phyloP scores from a whole-genome alignment of 2,329 filamentous ascomycete genomes.

The Macrophomina tecta region DNA sequence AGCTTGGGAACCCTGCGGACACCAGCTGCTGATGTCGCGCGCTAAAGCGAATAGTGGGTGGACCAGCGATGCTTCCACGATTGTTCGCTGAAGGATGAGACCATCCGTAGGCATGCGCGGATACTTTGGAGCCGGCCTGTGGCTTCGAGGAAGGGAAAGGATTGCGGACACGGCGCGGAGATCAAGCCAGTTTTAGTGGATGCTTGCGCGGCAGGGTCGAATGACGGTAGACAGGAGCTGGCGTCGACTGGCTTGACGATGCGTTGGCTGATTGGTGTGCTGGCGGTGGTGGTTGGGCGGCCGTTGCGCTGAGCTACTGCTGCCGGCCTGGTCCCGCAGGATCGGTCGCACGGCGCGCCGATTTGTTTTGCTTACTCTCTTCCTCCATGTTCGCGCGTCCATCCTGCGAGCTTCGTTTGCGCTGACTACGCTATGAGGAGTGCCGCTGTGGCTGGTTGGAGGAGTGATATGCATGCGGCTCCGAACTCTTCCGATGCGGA shows the following conservation, averaged over 20 bases:
- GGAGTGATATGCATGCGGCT: conserved; percentile 8
- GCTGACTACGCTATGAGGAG: neutral
- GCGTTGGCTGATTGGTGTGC: neutral
- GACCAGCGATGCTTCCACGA: too few species aligned
- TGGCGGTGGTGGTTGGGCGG: neutral
- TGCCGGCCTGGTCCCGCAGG: neutral
- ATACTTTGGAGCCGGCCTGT: too few species aligned
- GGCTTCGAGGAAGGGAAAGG: neutral
- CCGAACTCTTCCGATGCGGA: conserved; percentile 11
- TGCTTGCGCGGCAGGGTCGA: too few species aligned
- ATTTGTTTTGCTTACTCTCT: neutral
- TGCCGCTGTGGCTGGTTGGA: neutral
- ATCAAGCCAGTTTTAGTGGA: neutral
- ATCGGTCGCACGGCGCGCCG: neutral
- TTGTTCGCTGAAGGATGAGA: neutral
- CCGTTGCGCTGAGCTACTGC: neutral
- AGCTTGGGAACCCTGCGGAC: neutral
- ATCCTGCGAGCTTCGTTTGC: too few species aligned
- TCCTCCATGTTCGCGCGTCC: too few species aligned
- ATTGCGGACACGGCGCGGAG: neutral
- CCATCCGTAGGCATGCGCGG: too few species aligned
- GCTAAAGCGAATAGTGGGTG: neutral
- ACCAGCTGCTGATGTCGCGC: neutral
- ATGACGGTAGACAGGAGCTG: too few species aligned
- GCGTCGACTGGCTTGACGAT: neutral